Base-by-base conservation (phyloP, 140 eudicot species). In the Eryngium alpinum region DNA sequence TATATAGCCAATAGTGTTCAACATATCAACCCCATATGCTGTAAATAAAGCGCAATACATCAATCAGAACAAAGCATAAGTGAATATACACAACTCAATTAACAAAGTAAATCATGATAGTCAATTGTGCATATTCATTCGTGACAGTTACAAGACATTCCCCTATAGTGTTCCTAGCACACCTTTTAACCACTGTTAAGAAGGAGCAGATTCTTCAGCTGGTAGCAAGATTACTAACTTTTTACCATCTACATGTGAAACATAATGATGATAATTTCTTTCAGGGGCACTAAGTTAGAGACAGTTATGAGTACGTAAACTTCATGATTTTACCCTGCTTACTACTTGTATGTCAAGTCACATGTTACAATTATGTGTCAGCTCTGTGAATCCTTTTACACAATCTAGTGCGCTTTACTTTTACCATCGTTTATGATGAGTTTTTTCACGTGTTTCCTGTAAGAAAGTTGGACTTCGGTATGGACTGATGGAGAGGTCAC, bases 1-100 rank as follows among this genome's bases (percentile, higher is more conserved):
- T 81, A 92, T 95, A 67, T 95, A 95, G 29, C 99, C 99, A 85
- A 95, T 92, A 60, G 99, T 95, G 84, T 87, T 92, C 84, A 95
- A 85, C 98, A 95, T 95, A 77, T 95, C 99, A 84, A 91, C 90
- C 60, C 97, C 99, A 79, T 92, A 95, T 27, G 99, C 99, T 95
- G 94, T 84, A 21, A 70, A 76, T 87, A 72, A 65, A 56, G 79
- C 78, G 59, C 75, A 84, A 33, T 1, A 44, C 21, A 29, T 32
- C 12, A 79, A 65, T 66, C 21, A 84, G 77, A 70, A 70, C 56
- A 52, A 18, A 59, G 33, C 34, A n/a, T 43, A 28, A 25, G 24
- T 18, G n/a, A 56, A n/a, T 43, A 75, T 66, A 49, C 79, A 25
- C 43, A 66, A n/a, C 38, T 57, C 2, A 33, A 75, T 65, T 70